Evolutionary conservation across 768 basidiomycete genomes (phyloP).

Genomic region (Pluteus cervinus): DNA sequence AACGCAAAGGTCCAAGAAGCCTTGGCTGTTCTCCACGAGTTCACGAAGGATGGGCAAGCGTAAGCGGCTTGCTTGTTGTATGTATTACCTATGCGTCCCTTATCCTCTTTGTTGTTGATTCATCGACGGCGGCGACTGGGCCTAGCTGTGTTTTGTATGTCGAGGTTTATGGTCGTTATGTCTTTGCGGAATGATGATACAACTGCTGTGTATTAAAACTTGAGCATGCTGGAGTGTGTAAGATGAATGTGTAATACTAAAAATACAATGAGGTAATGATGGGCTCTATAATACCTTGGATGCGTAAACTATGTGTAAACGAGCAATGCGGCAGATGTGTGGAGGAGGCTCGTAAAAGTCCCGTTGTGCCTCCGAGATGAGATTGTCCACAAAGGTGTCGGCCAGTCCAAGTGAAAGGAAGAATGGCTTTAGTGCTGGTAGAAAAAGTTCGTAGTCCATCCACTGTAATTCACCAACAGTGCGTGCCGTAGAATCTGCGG

Average conservation of each 20-base stretch:
- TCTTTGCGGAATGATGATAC: constrained; percentile 56
- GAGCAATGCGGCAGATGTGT: constrained; percentile 40
- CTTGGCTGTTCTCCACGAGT: constrained; percentile 82
- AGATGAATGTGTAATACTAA: too few relatives aligned
- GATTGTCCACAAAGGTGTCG: constrained; percentile 45
- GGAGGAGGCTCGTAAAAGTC: constrained; percentile 59
- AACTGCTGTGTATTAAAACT: too few relatives aligned
- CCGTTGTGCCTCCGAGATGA: constrained; percentile 57
- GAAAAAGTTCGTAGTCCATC: constrained; percentile 65
- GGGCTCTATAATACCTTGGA: constrained; percentile 23
- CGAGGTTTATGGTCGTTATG: constrained; percentile 26
- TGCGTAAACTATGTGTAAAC: constrained; percentile 57
- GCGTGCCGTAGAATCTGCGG: constrained; percentile 47
- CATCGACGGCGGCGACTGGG: too few relatives aligned
- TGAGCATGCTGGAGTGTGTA: too few relatives aligned
- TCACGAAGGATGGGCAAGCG: constrained; percentile 38
- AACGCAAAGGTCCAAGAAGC: constrained; percentile 90
- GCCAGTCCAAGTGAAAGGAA: constrained; percentile 48
- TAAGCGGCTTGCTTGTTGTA: constrained; percentile 9
- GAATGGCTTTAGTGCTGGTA: constrained; percentile 57
- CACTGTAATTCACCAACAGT: constrained; percentile 68
- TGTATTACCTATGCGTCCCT: constrained; percentile 4
- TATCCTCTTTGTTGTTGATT: constrained; percentile 22
- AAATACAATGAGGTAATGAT: too few relatives aligned
- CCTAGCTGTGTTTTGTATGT: constrained; percentile 16